Conservation (phyloP, 225 moss, liverwort and hornwort species). For the Pleurozium schreberi region DNA sequence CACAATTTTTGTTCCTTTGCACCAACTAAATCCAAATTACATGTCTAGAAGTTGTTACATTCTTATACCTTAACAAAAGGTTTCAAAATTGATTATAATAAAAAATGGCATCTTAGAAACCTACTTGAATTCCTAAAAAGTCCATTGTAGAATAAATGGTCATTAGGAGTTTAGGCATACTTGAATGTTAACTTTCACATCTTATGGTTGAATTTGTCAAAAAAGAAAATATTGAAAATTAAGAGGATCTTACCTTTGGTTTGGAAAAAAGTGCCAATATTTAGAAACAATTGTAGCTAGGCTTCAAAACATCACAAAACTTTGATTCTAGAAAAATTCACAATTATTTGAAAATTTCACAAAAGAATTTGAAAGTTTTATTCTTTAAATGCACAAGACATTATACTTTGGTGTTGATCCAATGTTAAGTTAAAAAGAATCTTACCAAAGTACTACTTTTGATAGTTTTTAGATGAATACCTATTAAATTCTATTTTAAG, state of each 20-base stretch:
- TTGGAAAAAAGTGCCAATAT: not conserved
- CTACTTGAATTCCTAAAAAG: not conserved
- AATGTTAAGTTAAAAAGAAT: not conserved
- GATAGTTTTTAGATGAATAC: not conserved
- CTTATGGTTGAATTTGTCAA: not conserved
- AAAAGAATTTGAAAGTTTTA: not conserved
- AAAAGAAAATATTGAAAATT: not conserved
- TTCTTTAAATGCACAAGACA: fast-evolving
- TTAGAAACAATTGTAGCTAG: no score
- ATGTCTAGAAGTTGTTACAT: not conserved
- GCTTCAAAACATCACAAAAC: not conserved
- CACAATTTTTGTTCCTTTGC: fast-evolving
- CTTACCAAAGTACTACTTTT: not conserved
- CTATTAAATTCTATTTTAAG: not conserved
- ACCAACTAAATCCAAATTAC: not conserved
- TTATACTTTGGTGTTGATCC: fast-evolving
- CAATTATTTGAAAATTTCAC: not conserved
- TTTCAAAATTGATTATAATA: not conserved
- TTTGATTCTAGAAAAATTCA: not conserved
- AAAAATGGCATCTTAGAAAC: not conserved
- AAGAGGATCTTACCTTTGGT: not conserved
- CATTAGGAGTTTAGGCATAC: not conserved
- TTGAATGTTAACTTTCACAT: not conserved
- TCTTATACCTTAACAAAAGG: fast-evolving
- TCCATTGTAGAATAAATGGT: fast-evolving